Evolutionary conservation across 2,329 filamentous ascomycete species (phyloP), one percentile per base, ranked within the genome.

Genomic region (Hymenoscyphus occultus): DNA sequence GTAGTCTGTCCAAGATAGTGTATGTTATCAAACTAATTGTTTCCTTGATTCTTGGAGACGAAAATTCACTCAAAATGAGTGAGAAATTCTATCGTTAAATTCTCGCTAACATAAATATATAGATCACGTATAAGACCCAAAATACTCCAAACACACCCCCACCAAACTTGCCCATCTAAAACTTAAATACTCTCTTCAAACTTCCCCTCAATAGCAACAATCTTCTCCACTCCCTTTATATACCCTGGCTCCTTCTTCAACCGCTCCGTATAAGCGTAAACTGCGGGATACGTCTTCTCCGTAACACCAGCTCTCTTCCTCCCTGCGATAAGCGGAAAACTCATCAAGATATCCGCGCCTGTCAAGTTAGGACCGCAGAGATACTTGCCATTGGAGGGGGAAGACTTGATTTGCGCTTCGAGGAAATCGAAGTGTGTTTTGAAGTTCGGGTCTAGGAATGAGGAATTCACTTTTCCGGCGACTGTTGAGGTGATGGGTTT

Each of bases 401-500:
- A 79, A 5, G 78, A 77, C 6, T 74, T 73, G 5, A 86, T 72
- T 66, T 83, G 82, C 6, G 73, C 72, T 63, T 86, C 80, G n/a
- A 86, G 74, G 68, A 83, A 84, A 5, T 69, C 68, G 59, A 84
- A 81, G 68, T 85, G 79, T 6, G 75, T 78, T 31, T 77, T 77
- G 64, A 82, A 76, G 67, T 83, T 81, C 0, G 78, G 77, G 45
- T 79, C 77, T 45, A 84, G 74, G 71, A 80, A 84, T 12, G 71
- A 65, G 0, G 68, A 69, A 14, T 81, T 76, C 39, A 86, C 75
- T 62, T 79, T 79, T 65, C 61, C 56, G 7, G 83, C 83, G 22
- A 91, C 82, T 5, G 79, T 77, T 5, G 77, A 77, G 14, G 86
- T 86, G 66, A 91, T 80, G 2, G 87, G 87, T 68, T 84, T 87